Base-by-base conservation (phyloP, 2,329 filamentous ascomycete genomes). In the Fusarium algeriense region DNA sequence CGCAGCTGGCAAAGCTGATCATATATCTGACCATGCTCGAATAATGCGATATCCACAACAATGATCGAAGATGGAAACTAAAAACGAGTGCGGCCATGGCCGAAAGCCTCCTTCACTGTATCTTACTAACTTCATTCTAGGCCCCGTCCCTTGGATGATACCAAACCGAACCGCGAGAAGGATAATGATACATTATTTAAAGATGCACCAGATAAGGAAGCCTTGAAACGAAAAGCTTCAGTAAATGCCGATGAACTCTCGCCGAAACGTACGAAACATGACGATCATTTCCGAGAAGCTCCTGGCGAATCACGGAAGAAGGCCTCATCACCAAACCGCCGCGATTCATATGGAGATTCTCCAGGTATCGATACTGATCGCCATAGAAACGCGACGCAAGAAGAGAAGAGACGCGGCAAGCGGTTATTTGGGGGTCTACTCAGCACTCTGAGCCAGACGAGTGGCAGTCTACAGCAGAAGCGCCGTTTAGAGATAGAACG, bases 381-480 rank as follows among this genome's bases (percentile, higher is more conserved):
- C 58, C 70, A 71, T 43, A 73, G 58, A 44, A 60, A 71, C 11
- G 78, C 77, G 41, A 77, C 75, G 10, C 80, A 90, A 62, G 92
- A 97, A 76, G 95, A 98, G 79, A 93, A 91, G 80, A 94, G 93
- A 79, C 91, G 95, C 40, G 93, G 93, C 26, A 92, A 93, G 80
- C 89, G 95, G 57, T 85, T 98, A 67, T 98, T 98, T 78, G 95
- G 95, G 67, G 93, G 91, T 38, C 83, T 97, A 61, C 84, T 96
- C 65, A 93, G 87, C 79, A 93, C 92, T 40, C 86, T 97, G 66
- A 94, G 91, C 80, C 92, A 95, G 82, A 91, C 88, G 75, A 87
- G 87, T 78, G 88, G 85, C 73, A 85, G 78, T 83, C 86, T 83
- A 72, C 88, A 85, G 84, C 90, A 92, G 81, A 91, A 88, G 81